Evolutionary conservation across 495 filamentous ascomycete species (phyloP).

Genomic region (Cudoniella acicularis): DNA sequence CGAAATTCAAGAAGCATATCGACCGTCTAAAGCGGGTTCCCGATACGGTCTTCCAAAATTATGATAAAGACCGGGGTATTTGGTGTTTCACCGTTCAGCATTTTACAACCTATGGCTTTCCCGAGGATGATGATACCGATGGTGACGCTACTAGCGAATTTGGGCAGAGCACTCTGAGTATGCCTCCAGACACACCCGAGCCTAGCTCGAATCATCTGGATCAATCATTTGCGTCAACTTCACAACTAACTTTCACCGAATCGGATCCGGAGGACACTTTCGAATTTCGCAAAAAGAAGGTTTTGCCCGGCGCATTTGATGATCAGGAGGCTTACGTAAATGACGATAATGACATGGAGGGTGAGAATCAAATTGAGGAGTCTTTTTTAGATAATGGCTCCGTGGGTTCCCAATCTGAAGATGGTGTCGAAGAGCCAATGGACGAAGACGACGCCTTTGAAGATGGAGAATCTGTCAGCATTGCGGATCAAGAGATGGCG

Average conservation of each 20-base stretch:
- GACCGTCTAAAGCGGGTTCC: constrained; percentile 70
- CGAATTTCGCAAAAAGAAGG: constrained; percentile 69
- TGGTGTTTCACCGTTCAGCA: constrained; percentile 93
- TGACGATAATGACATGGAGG: constrained; percentile 30
- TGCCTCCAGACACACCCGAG: constrained; percentile 56
- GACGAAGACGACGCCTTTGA: constrained; percentile 55
- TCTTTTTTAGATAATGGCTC: constrained; percentile 91
- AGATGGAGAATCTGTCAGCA: constrained; percentile 67
- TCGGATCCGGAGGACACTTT: constrained; percentile 73
- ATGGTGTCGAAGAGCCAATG: constrained; percentile 59
- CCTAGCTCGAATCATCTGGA: constrained; percentile 26
- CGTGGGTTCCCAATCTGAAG: constrained; percentile 74
- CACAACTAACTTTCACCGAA: constrained; percentile 30
- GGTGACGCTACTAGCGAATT: constrained; percentile 34
- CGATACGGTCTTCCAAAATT: constrained; percentile 77
- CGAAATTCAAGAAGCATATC: constrained; percentile 72
- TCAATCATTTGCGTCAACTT: constrained; percentile 20
- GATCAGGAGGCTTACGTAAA: constrained; percentile 51
- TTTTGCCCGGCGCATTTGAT: constrained; percentile 77
- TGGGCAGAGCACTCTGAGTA: constrained; percentile 53
- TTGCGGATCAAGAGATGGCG: constrained; percentile 73
- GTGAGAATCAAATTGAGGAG: constrained; percentile 50
- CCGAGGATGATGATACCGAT: constrained; percentile 74
- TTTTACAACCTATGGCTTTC: constrained; percentile 92
- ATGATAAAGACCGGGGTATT: constrained; percentile 70